Evolutionary conservation across 2,329 filamentous ascomycete species (phyloP), one percentile per base, ranked within the genome.

Genomic region (Cucurbitaria berberidis): DNA sequence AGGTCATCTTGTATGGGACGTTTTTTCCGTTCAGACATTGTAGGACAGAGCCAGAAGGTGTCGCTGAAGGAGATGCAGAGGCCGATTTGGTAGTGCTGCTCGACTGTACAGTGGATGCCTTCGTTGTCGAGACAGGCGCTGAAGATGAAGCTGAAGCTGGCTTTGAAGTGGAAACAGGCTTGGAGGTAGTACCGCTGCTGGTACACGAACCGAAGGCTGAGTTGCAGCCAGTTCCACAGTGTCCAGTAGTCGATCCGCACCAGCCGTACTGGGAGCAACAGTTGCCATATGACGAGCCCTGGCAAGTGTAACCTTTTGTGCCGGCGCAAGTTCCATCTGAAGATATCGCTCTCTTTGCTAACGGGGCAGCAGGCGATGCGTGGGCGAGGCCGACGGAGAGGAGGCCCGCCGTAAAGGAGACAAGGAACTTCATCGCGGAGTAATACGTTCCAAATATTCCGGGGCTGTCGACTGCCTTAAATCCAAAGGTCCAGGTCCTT

Each of bases 181-280:
- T 54, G 19, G 48, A 51, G 3, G 51, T 45, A 1, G 53, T 38
- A 18, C 45, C 45, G 36, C 44, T 56, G 41, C 53, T 50, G 30
- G 48, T 51, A 47, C 70, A 74, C 44, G 61, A 70, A 9, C 73
- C 73, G 41, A 71, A 75, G 4, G 45, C 57, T 11, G 62, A 59
- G 35, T 74, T 68, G 57, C 70, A 75, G 16, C 67, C 66, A 16
- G 62, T 60, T 32, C 57, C 64, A 51, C 72, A 74, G 53, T 74
- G 67, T 18, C 47, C 69, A 8, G 47, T 55, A 3, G 64, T 66
- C 9, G 60, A 60, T 21, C 72, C 73, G 49, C 80, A 82, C 62
- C 67, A 73, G 15, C 76, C 77, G 50, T 70, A 71, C 49, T 64
- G 67, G 15, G 76, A 79, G 64, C 78, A 81, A 62, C 79, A 80